Base-by-base conservation (phyloP, 352 stramenopile species). In the Phytopythium boreale region DNA sequence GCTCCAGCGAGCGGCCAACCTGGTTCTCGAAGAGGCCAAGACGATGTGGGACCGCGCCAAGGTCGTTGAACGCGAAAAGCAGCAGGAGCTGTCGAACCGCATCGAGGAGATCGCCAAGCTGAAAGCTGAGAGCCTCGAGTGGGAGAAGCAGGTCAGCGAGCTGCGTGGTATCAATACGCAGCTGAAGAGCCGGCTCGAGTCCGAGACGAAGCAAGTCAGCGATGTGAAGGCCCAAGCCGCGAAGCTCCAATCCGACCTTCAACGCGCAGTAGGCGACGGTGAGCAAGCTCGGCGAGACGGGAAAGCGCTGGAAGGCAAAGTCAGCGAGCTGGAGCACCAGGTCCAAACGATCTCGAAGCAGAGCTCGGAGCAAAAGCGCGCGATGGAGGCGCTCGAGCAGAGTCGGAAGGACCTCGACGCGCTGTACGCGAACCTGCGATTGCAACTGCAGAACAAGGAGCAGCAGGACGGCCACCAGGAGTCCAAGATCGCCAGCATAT, bases 1-100 rank as follows among this genome's bases (percentile, higher is more conserved):
- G 22, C 61, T 95, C 26, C 76, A 79, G 2, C 68, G 63, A n/a
- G 80, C 82, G 3, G 75, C 75, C 0, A 64, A 67, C 15, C 44
- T 92, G n/a, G 72, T 93, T 0, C 52, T 89, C 8, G 82, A 92
- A 26, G 83, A 93, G 56, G 83, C 87, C 24, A 79, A 81, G n/a
- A 56, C 76, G 20, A 76, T 77, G n/a, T 93, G 84, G 76, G 81
- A 93, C 20, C 83, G 80, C 39, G 83, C 83, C 0, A 95, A 92
- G 59, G 74, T 84, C 51, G 79, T 70, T 4, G 83, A 95, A 44
- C 79, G 80, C 36, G 84, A 92, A 59, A 95, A 93, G 59, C 82
- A 93, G 55, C 82, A 89, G 53, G 82, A 92, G 34, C 60, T 93
- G 19, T 82, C 79, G 11, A 86, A 89, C n/a, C 73, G 89, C 6